phyloP scores from a whole-genome alignment of 257 asterid species.

The Coffea eugenioides region DNA sequence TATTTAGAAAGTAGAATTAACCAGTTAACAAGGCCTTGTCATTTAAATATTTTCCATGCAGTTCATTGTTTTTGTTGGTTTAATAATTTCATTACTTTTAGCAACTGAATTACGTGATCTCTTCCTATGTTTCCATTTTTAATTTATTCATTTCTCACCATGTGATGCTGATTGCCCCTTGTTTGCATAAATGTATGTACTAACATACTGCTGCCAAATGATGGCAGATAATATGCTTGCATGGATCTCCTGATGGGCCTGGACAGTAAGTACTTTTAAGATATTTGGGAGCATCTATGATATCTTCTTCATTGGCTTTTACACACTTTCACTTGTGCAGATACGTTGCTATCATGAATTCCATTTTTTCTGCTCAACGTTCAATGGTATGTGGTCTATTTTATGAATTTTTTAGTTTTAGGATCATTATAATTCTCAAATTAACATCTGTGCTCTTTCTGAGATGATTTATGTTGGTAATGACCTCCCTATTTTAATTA shows the following conservation, averaged over 20 bases:
- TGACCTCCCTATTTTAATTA: not conserved
- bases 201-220: conserved; percentile 24
- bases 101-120: not conserved
- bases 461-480: not conserved
- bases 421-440: not conserved
- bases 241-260: conserved; percentile 97
- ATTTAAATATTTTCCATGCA: not conserved
- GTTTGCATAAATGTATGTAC: conserved; percentile 10
- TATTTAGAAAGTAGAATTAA: not conserved
- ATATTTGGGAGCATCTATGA: conserved; percentile 4
- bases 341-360: conserved; percentile 91
- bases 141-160: not conserved
- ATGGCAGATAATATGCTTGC: conserved; percentile 87
- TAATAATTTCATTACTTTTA: conserved; percentile 1
- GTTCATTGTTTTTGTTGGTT: not conserved
- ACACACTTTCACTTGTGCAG: conserved; percentile 47
- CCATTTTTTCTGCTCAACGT: conserved; percentile 95
- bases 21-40: not conserved
- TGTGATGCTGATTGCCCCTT: not conserved
- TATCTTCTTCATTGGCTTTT: conserved; percentile 1
- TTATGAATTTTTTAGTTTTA: conserved; percentile 2
- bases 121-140: not conserved
- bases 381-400: conserved; percentile 55
- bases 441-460: not conserved
- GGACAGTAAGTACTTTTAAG: conserved; percentile 67